These are phyloP conservation scores for Phialocephala subalpina DNA, from an alignment of 2,329 filamentous ascomycete species.

Conservation along the genomic window DNA sequence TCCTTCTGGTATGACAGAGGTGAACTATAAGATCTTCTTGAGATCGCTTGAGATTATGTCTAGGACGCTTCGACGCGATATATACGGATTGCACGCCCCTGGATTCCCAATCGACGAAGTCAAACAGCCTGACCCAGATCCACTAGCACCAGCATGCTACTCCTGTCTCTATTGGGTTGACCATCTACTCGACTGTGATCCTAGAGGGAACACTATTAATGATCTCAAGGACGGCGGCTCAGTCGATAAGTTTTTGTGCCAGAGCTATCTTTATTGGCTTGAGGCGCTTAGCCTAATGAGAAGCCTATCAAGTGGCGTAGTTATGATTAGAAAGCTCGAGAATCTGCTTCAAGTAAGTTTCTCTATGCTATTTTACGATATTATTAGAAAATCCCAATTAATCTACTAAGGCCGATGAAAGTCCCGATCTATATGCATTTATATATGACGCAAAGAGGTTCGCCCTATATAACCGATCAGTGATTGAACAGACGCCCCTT, in stretches of 20 bases:
- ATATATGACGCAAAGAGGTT: constrained; percentile 31
- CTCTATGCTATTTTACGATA: background rate
- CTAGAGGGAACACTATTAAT: constrained; percentile 15
- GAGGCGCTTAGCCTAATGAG: constrained; percentile 36
- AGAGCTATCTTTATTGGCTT: constrained; percentile 27
- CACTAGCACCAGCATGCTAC: constrained; percentile 37
- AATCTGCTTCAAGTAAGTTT: constrained; percentile 28
- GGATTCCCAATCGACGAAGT: constrained; percentile 38
- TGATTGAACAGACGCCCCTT: constrained; percentile 42
- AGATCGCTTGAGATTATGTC: constrained; percentile 46
- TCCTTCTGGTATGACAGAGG: constrained; percentile 34
- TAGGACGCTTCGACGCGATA: constrained; percentile 45
- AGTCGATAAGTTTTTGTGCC: constrained; percentile 19
- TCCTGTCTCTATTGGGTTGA: constrained; percentile 46
- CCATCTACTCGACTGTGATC: constrained; percentile 41
- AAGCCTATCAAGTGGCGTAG: constrained; percentile 30
- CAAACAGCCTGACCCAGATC: constrained; percentile 37
- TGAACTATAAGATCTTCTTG: constrained; percentile 46
- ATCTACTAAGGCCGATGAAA: constrained; percentile 20
- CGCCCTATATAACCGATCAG: constrained; percentile 25
- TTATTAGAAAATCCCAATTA: constrained; percentile 1
- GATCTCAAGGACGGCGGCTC: constrained; percentile 22
- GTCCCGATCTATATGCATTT: constrained; percentile 20
- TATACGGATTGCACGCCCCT: constrained; percentile 43
- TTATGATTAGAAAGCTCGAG: constrained; percentile 34